Evolutionary conservation across 257 asterid genomes (phyloP), one percentile per base, ranked within the genome.

Genomic region (Cynanchum wilfordii): DNA sequence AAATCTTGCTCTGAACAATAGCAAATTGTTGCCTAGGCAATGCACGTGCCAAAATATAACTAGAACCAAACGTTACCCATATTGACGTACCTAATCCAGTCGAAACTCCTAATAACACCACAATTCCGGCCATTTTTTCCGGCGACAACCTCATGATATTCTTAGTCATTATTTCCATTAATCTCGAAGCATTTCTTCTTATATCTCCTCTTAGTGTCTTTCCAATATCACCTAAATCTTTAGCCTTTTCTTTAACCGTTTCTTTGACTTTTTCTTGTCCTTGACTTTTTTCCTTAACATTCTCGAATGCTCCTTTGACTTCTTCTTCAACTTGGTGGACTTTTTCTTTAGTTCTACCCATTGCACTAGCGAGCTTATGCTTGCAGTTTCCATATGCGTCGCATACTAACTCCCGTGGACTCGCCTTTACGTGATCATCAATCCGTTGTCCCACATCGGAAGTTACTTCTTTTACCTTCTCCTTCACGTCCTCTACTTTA

Each of bases 21-120:
- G 87, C 95, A 72, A 88, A 91, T 81, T 89, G 98, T 19, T 85
- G 89, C 84, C 88, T 82, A 0, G 96, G 88, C 89, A 94, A 38
- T 9, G 85, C 86, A 27, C 70, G 68, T 0, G 97, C 90, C 62
- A 89, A 52, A 1, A 91, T 88, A 69, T 87, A 81, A 68, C 96
- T 91, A 66, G 97, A 90, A 2, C 79, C 82, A 49, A 93, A 90
- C 2, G 95, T 87, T 2, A 90, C 85, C 97, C 98, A 93, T 71
- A 85, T 55, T 25, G 89, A 81, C 83, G 77, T 87, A 58, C 98
- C 98, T 30, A 84, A 89, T 13, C 92, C 95, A 20, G 82, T 79
- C 19, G 95, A 59, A 22, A 89, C 79, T 0, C 95, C 96, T 79
- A 87, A 70, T 67, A 90, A 57, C 60, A 89, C 89, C 58, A 80